Evolutionary conservation across 306 rosid genomes (phyloP), one percentile per base, ranked within the genome.

Genomic region (Phaseolus lunatus): DNA sequence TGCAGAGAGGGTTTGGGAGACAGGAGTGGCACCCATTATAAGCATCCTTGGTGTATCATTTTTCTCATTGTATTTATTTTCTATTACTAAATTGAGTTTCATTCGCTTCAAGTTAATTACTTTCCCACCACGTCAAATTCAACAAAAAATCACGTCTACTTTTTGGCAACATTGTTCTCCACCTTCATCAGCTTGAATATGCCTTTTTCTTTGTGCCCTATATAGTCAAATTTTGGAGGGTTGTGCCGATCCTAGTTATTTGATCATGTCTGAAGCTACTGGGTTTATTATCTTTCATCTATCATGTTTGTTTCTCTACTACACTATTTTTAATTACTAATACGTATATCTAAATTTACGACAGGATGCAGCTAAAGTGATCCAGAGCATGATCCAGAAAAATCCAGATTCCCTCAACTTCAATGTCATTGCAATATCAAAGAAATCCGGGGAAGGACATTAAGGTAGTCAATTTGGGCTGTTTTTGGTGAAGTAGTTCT

Each of bases 401-500:
- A 89, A 91, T 79, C 98, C 97, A 0, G 87, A 84, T 35, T 93
- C 97, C 5, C 87, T 87, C 73, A 85, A 88, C 76, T 93, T 93
- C 87, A 93, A 93, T 74, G 97, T 93, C 76, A 93, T 91, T 64
- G 97, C 97, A 61, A 18, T 93, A 77, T 89, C 96, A 6, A 93
- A 90, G 93, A 93, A 86, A 79, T 52, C 70, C 1, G 22, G 67
- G 37, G 76, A 59, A 53, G 74, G 68, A 62, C 59, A 33, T 48
- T 71, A 45, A 77, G 73, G 77, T 47, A 54, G 39, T 16, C 72
- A 63, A 48, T 68, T 44, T 37, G 61, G 48, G 50, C 31, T 31
- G 31, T 62, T 47, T 50, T 56, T 5, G 70, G 19, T 22, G 33
- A 65, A 77, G 74, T 33, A 27, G n/a, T 35, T 27, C 54, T 35